A percentile compares a stretch with the other conserved stretches of the same genome.
Evolutionary conservation across 2,329 filamentous ascomycete genomes (phyloP).

Genomic region (Microcyclosporella mali): DNA sequence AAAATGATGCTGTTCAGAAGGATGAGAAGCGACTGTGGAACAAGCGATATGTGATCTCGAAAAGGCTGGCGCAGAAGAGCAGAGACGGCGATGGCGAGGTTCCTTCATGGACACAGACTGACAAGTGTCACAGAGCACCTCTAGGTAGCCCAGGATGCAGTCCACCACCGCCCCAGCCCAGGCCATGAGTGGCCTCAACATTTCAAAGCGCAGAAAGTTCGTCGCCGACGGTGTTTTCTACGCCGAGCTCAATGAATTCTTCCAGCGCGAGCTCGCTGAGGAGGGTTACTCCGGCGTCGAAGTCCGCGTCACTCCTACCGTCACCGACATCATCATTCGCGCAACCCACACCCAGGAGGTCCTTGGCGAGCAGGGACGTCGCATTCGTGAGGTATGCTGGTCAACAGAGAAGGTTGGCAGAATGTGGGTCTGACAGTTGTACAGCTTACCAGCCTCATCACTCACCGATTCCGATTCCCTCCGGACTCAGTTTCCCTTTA

Average conservation of each 20-base stretch:
- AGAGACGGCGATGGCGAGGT: not conserved
- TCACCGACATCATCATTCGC: constrained; percentile 99
- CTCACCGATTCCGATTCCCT: constrained; percentile 99
- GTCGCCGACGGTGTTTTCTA: constrained; percentile 95
- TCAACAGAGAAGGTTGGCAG: not conserved
- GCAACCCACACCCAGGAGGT: constrained; percentile 99
- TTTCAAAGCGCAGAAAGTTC: constrained; percentile 79
- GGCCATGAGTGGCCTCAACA: constrained; percentile 38
- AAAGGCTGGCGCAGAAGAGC: not conserved
- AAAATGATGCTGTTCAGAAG: not conserved
- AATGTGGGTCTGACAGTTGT: constrained; percentile 6
- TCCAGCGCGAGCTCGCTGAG: constrained; percentile 99
- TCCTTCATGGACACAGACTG: not conserved
- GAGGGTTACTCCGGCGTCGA: constrained; percentile 99
- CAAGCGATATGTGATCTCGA: not conserved
- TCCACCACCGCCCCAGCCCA: constrained; percentile 19
- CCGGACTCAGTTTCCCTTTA: constrained; percentile 99
- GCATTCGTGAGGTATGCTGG: constrained; percentile 70
- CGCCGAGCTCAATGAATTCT: constrained; percentile 99
- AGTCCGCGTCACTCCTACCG: constrained; percentile 98
- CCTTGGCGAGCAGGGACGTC: constrained; percentile 98
- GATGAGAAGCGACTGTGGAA: not conserved
- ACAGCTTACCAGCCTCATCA: constrained; percentile 94
- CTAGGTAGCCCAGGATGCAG: constrained; percentile 18
- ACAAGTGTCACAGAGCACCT: constrained; percentile 1